Percentiles rank a stretch among this genome's conserved stretches.
These are phyloP conservation scores for Grigorovia humatica DNA, from an alignment of 805 yeast genomes.

Conservation along the genomic window DNA sequence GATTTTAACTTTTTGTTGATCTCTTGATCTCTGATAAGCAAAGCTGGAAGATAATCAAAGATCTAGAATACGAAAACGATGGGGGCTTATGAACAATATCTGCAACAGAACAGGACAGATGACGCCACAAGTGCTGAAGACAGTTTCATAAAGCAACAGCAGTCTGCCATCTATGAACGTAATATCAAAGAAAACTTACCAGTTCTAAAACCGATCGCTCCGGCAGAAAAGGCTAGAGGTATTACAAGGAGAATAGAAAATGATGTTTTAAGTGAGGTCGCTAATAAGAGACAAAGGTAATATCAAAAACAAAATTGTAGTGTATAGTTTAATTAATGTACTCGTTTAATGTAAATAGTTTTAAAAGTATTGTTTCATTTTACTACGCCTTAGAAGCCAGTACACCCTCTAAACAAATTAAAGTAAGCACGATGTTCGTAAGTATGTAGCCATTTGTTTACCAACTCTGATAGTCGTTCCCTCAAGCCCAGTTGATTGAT, in stretches of 20 bases:
- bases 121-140: background rate
- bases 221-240: background rate
- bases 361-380: background rate
- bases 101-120: background rate
- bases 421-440: slow-evolving; percentile 33
- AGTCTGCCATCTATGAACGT: slow-evolving; percentile 7
- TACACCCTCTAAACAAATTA: slow-evolving; percentile 27
- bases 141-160: slow-evolving; percentile 1
- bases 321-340: background rate
- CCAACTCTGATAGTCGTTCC: slow-evolving; percentile 2
- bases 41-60: background rate
- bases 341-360: background rate
- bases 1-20: background rate
- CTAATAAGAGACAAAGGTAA: slow-evolving; percentile 1
- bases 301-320: background rate
- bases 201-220: slow-evolving; percentile 5
- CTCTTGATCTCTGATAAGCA: background rate
- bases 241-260: slow-evolving; percentile 1
- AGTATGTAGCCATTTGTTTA: slow-evolving; percentile 21
- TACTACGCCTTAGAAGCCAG: slow-evolving; percentile 12
- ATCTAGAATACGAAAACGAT: background rate
- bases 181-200: slow-evolving; percentile 8
- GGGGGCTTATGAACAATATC: background rate
- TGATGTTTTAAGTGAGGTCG: background rate
- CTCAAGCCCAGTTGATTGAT: background rate